A percentile compares a stretch with the other conserved stretches of the same genome.
Conservation (phyloP, 2,329 filamentous ascomycete genomes). For the Pseudogymnoascus sp. region DNA sequence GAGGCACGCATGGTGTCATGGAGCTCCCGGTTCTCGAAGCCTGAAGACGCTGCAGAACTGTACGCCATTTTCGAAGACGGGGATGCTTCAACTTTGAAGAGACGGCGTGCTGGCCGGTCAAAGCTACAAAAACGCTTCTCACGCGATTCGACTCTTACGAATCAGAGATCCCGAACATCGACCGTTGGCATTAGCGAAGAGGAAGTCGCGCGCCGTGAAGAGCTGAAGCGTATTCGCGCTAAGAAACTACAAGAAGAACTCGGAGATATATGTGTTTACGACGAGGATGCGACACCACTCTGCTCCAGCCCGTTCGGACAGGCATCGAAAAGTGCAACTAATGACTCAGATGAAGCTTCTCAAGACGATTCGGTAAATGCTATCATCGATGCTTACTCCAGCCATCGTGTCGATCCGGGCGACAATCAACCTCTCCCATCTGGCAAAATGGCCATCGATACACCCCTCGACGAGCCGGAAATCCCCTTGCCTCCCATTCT, state of each 20-base stretch:
- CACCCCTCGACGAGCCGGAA: not conserved
- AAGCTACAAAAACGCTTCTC: constrained; percentile 39
- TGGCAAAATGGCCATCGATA: not conserved
- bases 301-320: constrained; percentile 12
- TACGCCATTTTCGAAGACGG: constrained; percentile 22
- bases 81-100: constrained; percentile 36
- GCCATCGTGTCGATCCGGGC: not conserved
- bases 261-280: constrained; percentile 38
- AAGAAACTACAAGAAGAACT: constrained; percentile 53
- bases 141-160: constrained; percentile 33
- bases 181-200: constrained; percentile 41
- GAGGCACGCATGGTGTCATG: constrained; percentile 9
- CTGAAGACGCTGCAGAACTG: constrained; percentile 18
- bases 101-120: constrained; percentile 39
- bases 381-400: constrained; percentile 16
- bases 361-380: constrained; percentile 13
- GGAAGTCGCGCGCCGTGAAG: constrained; percentile 47
- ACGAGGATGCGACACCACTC: constrained; percentile 29
- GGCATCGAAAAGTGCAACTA: not conserved
- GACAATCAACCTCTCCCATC: constrained; percentile 6
- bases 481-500: constrained; percentile 20
- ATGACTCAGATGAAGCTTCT: constrained; percentile 1
- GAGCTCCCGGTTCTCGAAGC: constrained; percentile 18
- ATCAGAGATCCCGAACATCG: constrained; percentile 35
- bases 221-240: constrained; percentile 48